Evolutionary conservation across 495 filamentous ascomycete species (phyloP).

Genomic region (Alectoria sarmentosa): DNA sequence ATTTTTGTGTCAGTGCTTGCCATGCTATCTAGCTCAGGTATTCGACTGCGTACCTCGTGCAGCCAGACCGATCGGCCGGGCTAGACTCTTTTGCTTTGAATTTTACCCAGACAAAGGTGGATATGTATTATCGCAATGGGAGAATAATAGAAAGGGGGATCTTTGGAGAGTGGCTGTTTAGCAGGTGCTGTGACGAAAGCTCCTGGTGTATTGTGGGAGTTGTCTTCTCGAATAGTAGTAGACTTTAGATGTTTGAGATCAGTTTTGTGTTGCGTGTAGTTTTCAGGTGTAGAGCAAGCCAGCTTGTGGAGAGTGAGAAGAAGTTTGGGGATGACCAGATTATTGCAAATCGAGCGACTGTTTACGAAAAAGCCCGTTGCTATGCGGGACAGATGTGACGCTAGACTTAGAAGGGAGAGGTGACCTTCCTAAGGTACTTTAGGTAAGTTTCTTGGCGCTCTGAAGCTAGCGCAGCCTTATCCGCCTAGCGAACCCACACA

Average conservation of each 20-base stretch:
- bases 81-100: constrained; percentile 33
- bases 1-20: constrained; percentile 17
- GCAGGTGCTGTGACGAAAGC: constrained; percentile 15
- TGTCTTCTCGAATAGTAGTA: background rate
- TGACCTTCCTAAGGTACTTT: no score
- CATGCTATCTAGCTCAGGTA: background rate
- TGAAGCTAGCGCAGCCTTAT: constrained; percentile 9
- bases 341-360: background rate
- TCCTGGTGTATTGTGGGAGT: constrained; percentile 9
- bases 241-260: background rate
- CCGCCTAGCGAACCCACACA: constrained; percentile 18
- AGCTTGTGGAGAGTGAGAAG: constrained; percentile 18
- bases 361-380: constrained; percentile 3
- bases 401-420: no score
- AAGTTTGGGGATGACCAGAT: background rate
- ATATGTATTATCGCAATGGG: background rate
- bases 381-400: background rate
- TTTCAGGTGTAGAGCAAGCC: constrained; percentile 24
- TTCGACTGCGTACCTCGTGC: constrained; percentile 53
- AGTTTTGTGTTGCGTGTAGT: constrained; percentile 11
- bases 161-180: background rate
- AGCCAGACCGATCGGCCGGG: constrained; percentile 68
- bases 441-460: background rate
- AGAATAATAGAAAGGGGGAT: background rate
- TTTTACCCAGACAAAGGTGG: constrained; percentile 30